phyloP scores from a whole-genome alignment of 129 eudicot species.

The Gnaphalium uliginosum region DNA sequence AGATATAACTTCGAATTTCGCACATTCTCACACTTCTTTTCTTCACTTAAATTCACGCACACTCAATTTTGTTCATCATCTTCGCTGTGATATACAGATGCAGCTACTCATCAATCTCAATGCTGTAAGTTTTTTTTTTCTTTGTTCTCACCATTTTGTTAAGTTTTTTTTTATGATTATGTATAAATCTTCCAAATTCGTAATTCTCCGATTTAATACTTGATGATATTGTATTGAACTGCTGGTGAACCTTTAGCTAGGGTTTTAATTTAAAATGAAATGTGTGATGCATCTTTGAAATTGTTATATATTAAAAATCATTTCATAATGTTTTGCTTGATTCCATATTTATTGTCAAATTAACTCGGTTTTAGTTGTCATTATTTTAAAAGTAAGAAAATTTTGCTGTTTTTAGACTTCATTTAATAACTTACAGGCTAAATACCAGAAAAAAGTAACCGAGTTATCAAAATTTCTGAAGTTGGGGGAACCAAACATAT shows the following conservation, averaged over 20 bases:
- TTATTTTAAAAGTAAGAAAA: too few species aligned
- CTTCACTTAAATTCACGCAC: background rate
- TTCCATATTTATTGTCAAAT: too few species aligned
- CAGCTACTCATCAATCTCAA: slow-evolving; percentile 20
- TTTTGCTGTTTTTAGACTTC: too few species aligned
- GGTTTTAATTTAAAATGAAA: background rate
- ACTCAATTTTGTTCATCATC: slow-evolving; percentile 19
- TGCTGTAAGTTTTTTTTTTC: slow-evolving; percentile 32
- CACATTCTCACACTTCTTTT: slow-evolving; percentile 23
- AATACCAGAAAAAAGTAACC: too few species aligned
- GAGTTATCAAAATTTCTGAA: too few species aligned
- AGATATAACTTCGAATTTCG: slow-evolving; percentile 23
- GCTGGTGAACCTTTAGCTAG: background rate
- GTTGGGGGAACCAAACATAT: too few species aligned
- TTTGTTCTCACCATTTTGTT: slow-evolving; percentile 2
- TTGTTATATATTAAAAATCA: background rate
- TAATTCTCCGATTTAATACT: background rate
- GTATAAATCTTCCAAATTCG: background rate
- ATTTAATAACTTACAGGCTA: too few species aligned
- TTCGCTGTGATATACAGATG: slow-evolving; percentile 1
- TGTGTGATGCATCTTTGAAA: background rate
- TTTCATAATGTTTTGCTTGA: background rate
- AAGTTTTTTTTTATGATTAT: background rate
- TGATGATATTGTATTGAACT: background rate
- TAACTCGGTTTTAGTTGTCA: too few species aligned